Evolutionary conservation across 257 asterid genomes (phyloP).

Genomic region (Cruciata laevipes): DNA sequence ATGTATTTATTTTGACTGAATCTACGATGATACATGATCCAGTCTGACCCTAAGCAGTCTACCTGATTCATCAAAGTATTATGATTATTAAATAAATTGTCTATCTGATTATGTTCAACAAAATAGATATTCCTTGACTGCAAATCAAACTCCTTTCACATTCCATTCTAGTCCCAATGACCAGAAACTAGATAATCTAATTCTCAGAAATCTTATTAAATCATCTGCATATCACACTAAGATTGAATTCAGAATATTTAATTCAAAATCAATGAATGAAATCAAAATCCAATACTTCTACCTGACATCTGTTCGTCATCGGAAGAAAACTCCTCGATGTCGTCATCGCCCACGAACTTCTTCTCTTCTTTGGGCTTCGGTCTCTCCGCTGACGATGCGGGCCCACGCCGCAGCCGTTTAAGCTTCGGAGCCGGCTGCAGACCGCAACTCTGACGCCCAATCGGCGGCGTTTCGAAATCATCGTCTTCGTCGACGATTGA

Average conservation of each 20-base stretch:
- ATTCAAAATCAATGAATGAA: background rate
- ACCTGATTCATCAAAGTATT: too few species aligned
- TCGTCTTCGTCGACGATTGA: constrained; percentile 27
- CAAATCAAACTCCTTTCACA: background rate
- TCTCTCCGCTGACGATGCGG: constrained; percentile 19
- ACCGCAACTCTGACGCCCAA: constrained; percentile 20
- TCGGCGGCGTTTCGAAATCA: constrained; percentile 38
- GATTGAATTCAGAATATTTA: background rate
- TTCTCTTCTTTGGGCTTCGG: constrained; percentile 9
- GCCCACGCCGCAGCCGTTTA: constrained; percentile 68
- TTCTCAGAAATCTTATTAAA: background rate
- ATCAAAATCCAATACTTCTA: constrained; percentile 15
- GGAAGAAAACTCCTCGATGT: constrained; percentile 77
- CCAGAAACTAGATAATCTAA: background rate
- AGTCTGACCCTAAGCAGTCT: too few species aligned
- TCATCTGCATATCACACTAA: background rate
- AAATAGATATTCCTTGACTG: background rate
- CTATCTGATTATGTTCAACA: background rate
- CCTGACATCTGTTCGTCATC: constrained; percentile 58
- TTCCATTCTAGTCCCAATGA: background rate
- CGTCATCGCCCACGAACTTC: constrained; percentile 49
- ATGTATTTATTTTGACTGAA: background rate
- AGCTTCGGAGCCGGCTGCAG: constrained; percentile 35
- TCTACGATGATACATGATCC: background rate
- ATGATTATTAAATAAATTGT: background rate